These are phyloP conservation scores for Silene coronaria DNA, from an alignment of 179 eudicot genomes.

Conservation along the genomic window DNA sequence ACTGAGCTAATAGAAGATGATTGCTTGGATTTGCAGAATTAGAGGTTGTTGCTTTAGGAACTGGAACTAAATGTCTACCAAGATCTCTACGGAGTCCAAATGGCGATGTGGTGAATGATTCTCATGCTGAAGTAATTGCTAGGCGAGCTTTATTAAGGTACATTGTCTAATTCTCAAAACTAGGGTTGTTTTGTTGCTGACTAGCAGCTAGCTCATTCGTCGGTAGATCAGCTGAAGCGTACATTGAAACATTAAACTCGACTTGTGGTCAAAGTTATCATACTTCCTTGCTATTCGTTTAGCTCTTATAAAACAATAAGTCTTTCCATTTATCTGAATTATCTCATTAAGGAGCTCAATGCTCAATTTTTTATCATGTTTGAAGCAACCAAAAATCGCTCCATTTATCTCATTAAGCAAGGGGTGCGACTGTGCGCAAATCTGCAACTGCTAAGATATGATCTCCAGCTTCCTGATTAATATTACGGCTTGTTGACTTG, in stretches of 20 bases:
- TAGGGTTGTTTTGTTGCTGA: background rate
- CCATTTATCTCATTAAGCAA: background rate
- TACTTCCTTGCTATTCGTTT: no score
- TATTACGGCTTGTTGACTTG: background rate
- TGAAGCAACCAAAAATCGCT: background rate
- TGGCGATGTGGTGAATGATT: conserved; percentile 85
- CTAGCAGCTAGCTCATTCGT: no score
- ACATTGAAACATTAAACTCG: no score
- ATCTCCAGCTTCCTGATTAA: background rate
- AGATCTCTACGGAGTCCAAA: conserved; percentile 47
- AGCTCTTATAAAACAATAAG: no score
- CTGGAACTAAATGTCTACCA: conserved; percentile 88
- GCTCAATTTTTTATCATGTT: no score
- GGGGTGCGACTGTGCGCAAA: background rate
- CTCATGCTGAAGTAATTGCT: conserved; percentile 82
- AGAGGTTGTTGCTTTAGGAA: conserved; percentile 77
- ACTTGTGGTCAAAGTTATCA: background rate
- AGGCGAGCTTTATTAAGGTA: conserved; percentile 76
- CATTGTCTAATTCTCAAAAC: background rate
- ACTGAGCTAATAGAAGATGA: background rate
- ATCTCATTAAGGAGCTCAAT: no score
- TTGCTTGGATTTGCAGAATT: conserved; percentile 38
- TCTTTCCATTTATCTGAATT: no score
- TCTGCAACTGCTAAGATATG: background rate
- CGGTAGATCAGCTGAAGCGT: no score